phyloP scores from a whole-genome alignment of 345 rosid genomes.

The Eucalyptus marginata region DNA sequence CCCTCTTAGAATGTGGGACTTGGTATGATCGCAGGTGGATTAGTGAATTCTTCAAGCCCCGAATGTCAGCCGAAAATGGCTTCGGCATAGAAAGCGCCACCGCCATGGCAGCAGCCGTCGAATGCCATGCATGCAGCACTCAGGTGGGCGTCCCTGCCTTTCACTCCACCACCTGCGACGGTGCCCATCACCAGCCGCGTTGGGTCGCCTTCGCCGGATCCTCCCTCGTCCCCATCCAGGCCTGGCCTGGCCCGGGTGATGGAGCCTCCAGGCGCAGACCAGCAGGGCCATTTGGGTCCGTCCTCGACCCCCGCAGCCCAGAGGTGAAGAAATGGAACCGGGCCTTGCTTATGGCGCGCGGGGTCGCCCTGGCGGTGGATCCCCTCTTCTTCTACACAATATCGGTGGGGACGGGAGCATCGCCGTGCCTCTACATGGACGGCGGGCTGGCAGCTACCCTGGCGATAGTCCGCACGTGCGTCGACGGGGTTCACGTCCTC shows the following conservation, averaged over 20 bases:
- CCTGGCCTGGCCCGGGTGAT: neutral
- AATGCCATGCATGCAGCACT: conserved; percentile 23
- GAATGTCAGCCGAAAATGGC: neutral
- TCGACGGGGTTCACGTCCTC: conserved; percentile 31
- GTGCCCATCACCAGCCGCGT: conserved; percentile 13
- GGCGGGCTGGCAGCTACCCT: conserved; percentile 19
- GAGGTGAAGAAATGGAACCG: conserved; percentile 36
- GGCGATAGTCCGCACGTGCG: conserved; percentile 27
- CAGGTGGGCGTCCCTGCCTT: conserved; percentile 24
- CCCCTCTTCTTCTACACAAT: conserved; percentile 48
- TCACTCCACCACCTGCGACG: conserved; percentile 28
- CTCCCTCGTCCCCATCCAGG: conserved; percentile 7
- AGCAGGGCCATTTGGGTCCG: neutral
- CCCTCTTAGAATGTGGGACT: neutral
- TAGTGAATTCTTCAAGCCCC: neutral
- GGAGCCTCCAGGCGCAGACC: neutral
- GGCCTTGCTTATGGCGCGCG: conserved; percentile 34
- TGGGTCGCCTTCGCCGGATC: conserved; percentile 40
- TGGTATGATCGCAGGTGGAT: neutral
- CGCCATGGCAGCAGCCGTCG: neutral
- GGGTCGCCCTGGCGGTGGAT: conserved; percentile 39
- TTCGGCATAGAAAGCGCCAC: neutral
- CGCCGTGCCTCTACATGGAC: conserved; percentile 45
- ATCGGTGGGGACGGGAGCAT: conserved; percentile 17
- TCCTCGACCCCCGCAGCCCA: conserved; percentile 54